Percentiles rank a stretch among this genome's conserved stretches.
Evolutionary conservation across 106 monocot species (phyloP).

Genomic region (Apostasia ramifera): DNA sequence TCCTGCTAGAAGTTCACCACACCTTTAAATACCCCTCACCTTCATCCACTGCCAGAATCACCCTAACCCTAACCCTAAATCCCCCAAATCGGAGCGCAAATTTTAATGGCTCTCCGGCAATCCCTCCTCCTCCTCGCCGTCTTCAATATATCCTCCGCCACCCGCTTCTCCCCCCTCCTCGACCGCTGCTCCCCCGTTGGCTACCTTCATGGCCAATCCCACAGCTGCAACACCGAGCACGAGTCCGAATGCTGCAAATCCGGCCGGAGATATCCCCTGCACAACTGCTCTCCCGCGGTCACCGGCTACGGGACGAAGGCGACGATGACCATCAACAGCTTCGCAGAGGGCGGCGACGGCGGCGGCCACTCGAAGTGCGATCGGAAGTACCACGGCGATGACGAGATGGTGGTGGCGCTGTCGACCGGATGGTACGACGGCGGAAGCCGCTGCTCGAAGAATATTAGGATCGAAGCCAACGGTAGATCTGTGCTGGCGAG

Average conservation of each 20-base stretch:
- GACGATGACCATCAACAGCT: constrained; percentile 23
- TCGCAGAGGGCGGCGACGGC: constrained; percentile 22
- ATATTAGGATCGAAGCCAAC: constrained; percentile 24
- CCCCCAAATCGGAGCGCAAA: too few relatives aligned
- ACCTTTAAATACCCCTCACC: too few relatives aligned
- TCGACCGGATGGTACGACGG: constrained; percentile 31
- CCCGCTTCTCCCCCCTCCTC: neutral
- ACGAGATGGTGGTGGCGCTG: constrained; percentile 22
- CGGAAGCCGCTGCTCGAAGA: constrained; percentile 26
- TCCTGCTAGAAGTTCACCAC: too few relatives aligned
- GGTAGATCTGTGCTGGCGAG: constrained; percentile 25
- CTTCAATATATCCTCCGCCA: neutral
- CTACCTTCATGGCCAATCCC: constrained; percentile 10
- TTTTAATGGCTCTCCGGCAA: too few relatives aligned
- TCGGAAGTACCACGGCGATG: constrained; percentile 16
- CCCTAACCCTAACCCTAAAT: too few relatives aligned
- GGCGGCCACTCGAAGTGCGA: constrained; percentile 36
- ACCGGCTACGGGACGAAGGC: constrained; percentile 10
- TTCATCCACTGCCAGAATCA: too few relatives aligned
- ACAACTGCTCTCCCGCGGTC: constrained; percentile 30
- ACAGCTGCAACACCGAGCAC: constrained; percentile 19
- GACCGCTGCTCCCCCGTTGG: constrained; percentile 7
- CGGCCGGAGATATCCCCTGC: constrained; percentile 20
- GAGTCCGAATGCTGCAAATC: constrained; percentile 14
- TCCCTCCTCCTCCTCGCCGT: neutral